Conservation (phyloP, 1,284 basidiomycete genomes). For the Cystobasidiaceae sp. region DNA sequence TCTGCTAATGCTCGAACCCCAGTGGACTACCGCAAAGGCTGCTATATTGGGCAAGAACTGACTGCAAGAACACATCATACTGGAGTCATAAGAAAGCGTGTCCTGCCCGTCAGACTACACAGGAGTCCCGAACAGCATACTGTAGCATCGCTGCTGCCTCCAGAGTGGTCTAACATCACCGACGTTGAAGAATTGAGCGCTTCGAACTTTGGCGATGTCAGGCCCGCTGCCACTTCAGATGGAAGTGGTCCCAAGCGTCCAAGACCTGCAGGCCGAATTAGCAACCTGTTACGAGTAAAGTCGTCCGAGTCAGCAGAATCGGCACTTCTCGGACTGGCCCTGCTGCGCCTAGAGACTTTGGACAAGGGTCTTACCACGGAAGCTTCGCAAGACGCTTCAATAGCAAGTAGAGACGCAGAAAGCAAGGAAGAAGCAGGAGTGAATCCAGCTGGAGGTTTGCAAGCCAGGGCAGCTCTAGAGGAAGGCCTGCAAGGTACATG, state of each 20-base stretch:
- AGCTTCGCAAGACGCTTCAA: neutral
- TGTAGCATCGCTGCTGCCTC: constrained; percentile 30
- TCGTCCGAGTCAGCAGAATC: constrained; percentile 25
- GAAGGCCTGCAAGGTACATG: neutral
- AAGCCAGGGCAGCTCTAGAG: neutral
- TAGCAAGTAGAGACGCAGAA: neutral
- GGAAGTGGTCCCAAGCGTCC: constrained; percentile 8
- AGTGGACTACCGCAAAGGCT: constrained; percentile 98
- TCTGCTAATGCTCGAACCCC: constrained; percentile 20
- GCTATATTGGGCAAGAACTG: constrained; percentile 95
- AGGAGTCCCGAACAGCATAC: constrained; percentile 36
- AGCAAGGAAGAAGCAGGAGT: constrained; percentile 13
- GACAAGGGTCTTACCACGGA: constrained; percentile 25
- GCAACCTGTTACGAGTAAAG: constrained; percentile 34
- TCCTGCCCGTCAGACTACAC: constrained; percentile 65
- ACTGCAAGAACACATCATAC: constrained; percentile 96
- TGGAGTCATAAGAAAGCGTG: constrained; percentile 83
- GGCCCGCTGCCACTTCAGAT: constrained; percentile 28
- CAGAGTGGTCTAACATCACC: constrained; percentile 15
- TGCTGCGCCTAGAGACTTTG: constrained; percentile 35
- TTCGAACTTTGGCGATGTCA: constrained; percentile 32
- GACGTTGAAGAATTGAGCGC: constrained; percentile 34
- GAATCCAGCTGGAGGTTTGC: constrained; percentile 14
- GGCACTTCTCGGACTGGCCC: constrained; percentile 35
- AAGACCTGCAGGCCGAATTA: constrained; percentile 37